A percentile compares a stretch with the other conserved stretches of the same genome.
phyloP scores from a whole-genome alignment of 169 alveolate genomes.

The Eimeria tenella region DNA sequence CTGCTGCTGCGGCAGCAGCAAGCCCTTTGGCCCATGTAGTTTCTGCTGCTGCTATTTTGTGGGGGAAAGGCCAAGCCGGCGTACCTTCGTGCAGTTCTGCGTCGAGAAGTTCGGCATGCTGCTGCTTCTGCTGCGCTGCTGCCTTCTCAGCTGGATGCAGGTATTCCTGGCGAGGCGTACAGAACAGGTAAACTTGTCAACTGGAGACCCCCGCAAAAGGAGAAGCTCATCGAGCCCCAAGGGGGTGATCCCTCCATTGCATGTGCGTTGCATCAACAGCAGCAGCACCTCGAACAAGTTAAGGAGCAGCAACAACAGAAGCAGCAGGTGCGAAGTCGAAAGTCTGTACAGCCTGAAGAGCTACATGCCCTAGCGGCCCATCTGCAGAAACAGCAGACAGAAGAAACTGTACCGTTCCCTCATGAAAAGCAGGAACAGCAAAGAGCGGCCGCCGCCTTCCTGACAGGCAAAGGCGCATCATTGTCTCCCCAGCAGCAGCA shows the following conservation, averaged over 20 bases:
- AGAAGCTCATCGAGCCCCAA: background rate
- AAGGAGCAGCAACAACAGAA: constrained; percentile 28
- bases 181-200: constrained; percentile 34
- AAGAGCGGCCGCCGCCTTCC: background rate
- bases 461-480: background rate
- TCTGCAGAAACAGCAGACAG: background rate
- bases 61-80: too few species aligned
- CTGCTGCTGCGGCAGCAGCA: background rate
- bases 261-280: background rate
- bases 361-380: background rate
- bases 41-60: background rate
- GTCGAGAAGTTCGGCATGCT: background rate
- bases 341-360: background rate
- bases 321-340: background rate
- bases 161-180: constrained; percentile 58
- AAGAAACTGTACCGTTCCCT: background rate
- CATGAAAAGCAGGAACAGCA: background rate
- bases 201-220: constrained; percentile 14
- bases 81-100: background rate
- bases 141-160: constrained; percentile 16
- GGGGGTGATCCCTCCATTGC: background rate
- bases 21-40: background rate
- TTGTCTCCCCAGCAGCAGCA: background rate
- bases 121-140: background rate
- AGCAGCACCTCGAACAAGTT: background rate